These are phyloP conservation scores for Gigaspora rosea DNA, from an alignment of 192 early-diverging fungal species.

Conservation along the genomic window DNA sequence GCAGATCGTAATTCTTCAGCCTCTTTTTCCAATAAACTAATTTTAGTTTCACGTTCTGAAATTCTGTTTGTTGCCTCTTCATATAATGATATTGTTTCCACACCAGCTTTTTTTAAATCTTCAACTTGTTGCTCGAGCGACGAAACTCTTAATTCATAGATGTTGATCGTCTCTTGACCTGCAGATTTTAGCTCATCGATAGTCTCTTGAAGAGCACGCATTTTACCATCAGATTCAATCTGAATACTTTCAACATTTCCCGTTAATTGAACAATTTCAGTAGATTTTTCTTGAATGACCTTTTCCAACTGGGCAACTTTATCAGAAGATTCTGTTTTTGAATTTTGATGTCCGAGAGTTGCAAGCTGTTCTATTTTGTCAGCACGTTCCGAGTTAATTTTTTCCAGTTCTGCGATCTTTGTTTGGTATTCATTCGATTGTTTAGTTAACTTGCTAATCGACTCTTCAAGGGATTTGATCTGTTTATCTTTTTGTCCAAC, in stretches of 20 bases:
- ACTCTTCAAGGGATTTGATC: slow-evolving; percentile 38
- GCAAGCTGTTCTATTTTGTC: slow-evolving; percentile 35
- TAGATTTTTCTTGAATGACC: slow-evolving; percentile 39
- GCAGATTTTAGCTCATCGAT: slow-evolving; percentile 46
- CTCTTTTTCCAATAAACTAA: slow-evolving; percentile 38
- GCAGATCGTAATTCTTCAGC: slow-evolving; percentile 30
- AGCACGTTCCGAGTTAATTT: slow-evolving; percentile 40
- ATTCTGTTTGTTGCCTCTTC: slow-evolving; percentile 37
- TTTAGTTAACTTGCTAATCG: slow-evolving; percentile 38
- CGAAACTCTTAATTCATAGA: slow-evolving; percentile 45
- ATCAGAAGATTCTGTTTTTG: neutral
- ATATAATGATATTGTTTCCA: slow-evolving; percentile 17
- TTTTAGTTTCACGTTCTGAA: slow-evolving; percentile 38
- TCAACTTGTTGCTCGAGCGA: slow-evolving; percentile 38
- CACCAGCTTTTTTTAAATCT: slow-evolving; percentile 40
- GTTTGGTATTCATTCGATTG: slow-evolving; percentile 34
- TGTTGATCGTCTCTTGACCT: slow-evolving; percentile 48
- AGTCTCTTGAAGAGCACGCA: slow-evolving; percentile 28
- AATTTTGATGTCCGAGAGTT: neutral
- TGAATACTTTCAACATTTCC: slow-evolving; percentile 1
- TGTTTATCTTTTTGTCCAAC: slow-evolving; percentile 25
- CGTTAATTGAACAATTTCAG: slow-evolving; percentile 26
- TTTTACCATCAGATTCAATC: slow-evolving; percentile 1
- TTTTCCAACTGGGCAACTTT: slow-evolving; percentile 35
- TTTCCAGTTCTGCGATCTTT: slow-evolving; percentile 43